phyloP scores from a whole-genome alignment of 2,329 filamentous ascomycete genomes.

The Dactylellina cionopaga region DNA sequence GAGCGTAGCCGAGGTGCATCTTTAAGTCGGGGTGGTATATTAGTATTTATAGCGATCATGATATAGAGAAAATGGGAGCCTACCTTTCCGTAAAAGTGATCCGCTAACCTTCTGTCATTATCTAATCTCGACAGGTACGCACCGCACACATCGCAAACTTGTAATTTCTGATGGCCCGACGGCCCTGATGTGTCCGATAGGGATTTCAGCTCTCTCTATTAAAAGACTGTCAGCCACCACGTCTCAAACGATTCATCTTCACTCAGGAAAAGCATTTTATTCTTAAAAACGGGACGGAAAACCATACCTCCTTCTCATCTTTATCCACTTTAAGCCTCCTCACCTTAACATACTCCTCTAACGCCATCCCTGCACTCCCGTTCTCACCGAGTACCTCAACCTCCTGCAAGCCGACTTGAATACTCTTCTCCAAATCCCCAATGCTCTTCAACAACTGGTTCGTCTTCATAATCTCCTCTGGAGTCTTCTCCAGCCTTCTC shows the following conservation, averaged over 20 bases:
- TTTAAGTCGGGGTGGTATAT: conserved; percentile 15
- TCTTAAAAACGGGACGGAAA: not conserved
- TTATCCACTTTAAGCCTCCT: conserved; percentile 82
- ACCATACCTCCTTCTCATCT: conserved; percentile 66
- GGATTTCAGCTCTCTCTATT: conserved; percentile 87
- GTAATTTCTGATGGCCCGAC: conserved; percentile 94
- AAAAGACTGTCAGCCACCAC: too few species aligned
- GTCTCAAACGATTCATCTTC: not conserved
- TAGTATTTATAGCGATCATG: not conserved
- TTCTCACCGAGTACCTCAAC: conserved; percentile 85
- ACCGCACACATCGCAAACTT: conserved; percentile 98
- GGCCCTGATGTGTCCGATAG: conserved; percentile 92
- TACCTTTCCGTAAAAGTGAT: conserved; percentile 94
- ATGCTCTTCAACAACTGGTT: conserved; percentile 89
- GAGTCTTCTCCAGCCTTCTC: conserved; percentile 91
- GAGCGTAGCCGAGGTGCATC: conserved; percentile 97
- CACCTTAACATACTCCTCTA: conserved; percentile 88
- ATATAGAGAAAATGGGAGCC: not conserved
- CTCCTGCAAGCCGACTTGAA: conserved; percentile 84
- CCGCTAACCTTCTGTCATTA: conserved; percentile 90
- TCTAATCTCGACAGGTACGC: conserved; percentile 92
- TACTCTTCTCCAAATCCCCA: conserved; percentile 78
- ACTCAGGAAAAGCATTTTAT: not conserved
- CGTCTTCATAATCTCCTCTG: conserved; percentile 95
- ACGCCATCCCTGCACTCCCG: conserved; percentile 80